Conservation (phyloP, 495 filamentous ascomycete genomes). For the Aspergillus heteromorphus region DNA sequence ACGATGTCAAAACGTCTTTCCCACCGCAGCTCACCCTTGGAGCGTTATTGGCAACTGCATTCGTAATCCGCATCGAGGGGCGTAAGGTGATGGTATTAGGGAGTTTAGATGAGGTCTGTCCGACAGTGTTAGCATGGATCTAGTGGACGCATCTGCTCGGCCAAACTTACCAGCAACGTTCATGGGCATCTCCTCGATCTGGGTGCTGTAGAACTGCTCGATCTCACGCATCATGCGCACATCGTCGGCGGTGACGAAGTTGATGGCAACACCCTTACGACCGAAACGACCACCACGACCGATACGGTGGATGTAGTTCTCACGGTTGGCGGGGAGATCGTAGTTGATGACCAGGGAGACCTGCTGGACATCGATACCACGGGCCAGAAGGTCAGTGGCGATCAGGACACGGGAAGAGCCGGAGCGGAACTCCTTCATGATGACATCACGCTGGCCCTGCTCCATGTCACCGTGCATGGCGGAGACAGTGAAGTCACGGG, state of each 20-base stretch:
- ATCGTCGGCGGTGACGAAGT: conserved; percentile 99
- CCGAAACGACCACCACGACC: conserved; percentile 98
- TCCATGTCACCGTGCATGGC: conserved; percentile 99
- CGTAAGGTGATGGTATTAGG: conserved; percentile 26
- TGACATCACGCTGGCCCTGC: conserved; percentile 92
- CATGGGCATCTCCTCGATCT: conserved; percentile 61
- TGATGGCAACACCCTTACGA: conserved; percentile 99
- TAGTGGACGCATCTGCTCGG: not conserved
- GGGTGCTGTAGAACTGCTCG: conserved; percentile 63
- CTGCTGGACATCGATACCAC: conserved; percentile 99
- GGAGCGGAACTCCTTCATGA: conserved; percentile 99
- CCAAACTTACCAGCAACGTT: conserved; percentile 47
- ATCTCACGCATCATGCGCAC: conserved; percentile 99
- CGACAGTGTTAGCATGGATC: conserved; percentile 7
- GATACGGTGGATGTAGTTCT: conserved; percentile 99
- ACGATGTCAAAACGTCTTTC: conserved; percentile 24
- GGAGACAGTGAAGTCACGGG: conserved; percentile 97
- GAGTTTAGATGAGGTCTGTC: conserved; percentile 49
- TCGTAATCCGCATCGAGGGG: conserved; percentile 42
- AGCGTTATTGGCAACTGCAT: conserved; percentile 32
- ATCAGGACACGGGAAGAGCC: conserved; percentile 97
- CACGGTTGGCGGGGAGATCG: conserved; percentile 94
- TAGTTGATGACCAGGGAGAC: conserved; percentile 99
- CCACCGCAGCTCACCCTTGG: conserved; percentile 33
- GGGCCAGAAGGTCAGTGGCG: conserved; percentile 92